These are phyloP conservation scores for Hibiscus tridactylites DNA, from an alignment of 345 rosid species.

Conservation along the genomic window DNA sequence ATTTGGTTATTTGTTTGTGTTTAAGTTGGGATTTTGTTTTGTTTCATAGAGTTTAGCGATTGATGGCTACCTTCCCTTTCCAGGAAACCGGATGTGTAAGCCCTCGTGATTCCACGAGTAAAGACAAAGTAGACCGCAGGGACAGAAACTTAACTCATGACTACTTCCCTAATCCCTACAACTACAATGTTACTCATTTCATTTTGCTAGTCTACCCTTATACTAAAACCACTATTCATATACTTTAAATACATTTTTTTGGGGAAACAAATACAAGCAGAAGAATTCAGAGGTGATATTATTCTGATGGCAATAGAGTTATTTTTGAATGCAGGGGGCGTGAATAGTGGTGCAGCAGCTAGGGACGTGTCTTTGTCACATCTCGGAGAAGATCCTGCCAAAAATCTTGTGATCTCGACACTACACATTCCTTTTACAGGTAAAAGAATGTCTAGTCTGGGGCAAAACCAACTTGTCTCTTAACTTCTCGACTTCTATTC, in stretches of 20 bases:
- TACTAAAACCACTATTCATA: neutral
- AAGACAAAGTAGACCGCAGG: conserved; percentile 37
- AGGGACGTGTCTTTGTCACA: conserved; percentile 18
- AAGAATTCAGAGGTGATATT: neutral
- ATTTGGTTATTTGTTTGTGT: neutral
- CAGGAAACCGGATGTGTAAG: neutral
- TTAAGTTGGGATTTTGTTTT: neutral
- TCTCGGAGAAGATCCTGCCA: conserved; percentile 14
- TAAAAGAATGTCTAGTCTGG: too few relatives aligned
- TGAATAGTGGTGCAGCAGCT: conserved; percentile 4
- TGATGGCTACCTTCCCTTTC: conserved; percentile 29
- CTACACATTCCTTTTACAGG: too few relatives aligned
- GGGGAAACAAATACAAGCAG: neutral
- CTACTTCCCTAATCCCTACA: neutral
- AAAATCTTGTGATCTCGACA: conserved; percentile 22
- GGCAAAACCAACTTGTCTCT: too few relatives aligned
- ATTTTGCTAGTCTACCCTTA: neutral
- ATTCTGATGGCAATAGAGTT: conserved; percentile 17
- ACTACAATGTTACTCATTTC: neutral
- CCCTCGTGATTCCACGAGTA: conserved; percentile 27
- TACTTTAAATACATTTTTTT: neutral
- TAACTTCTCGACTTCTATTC: too few relatives aligned
- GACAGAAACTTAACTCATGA: conserved; percentile 1
- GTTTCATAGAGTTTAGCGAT: conserved; percentile 20
- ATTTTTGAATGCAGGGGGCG: conserved; percentile 18